Base-by-base conservation (phyloP, 345 rosid species). In the Syzygium aqueum region DNA sequence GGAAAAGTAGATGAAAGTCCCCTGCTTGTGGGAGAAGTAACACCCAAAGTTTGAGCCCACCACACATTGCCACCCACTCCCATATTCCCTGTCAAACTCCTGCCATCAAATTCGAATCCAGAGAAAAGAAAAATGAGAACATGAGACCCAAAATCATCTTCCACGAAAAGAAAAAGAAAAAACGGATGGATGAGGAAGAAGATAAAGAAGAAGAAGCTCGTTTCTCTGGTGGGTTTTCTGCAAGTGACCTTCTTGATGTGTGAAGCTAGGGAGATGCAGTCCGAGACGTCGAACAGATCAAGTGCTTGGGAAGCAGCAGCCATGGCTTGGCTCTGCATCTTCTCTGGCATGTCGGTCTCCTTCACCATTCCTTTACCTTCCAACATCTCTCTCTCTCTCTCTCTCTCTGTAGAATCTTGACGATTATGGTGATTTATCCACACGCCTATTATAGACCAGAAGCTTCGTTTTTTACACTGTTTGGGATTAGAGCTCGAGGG, bases 291-390 rank as follows among this genome's bases (percentile, higher is more conserved):
- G 46, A 85, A 93, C 84, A 92, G 86, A 89, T 93, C 93, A 33
- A 93, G 91, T 3, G 94, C 93, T 28, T 93, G 92, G 91, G 96
- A 97, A 89, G 99, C 98, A 89, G 88, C 93, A 84, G 94, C 90
- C 99, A 97, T 94, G 84, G 98, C 99, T 78, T 94, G 94, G 67
- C 89, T 86, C 92, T 95, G 99, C 99, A 97, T 95, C 94, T 96
- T 96, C 91, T 90, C 37, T 50, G 99, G 96, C 99, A 97, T 97
- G 77, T 97, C 98, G 86, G 98, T 94, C 91, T 97, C 99, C 87
- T 96, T 95, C 19, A 93, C 33, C 92, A 87, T 33, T 54, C 91
- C 95, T 84, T 90, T 92, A 19, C 93, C 95, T 89, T 92, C 92
- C 92, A 93, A 88, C 94, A 93, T 93, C 88, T 88, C 84, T 43